Evolutionary conservation across 1,284 basidiomycete species (phyloP), one percentile per base, ranked within the genome.

Genomic region (Ustilago nuda): DNA sequence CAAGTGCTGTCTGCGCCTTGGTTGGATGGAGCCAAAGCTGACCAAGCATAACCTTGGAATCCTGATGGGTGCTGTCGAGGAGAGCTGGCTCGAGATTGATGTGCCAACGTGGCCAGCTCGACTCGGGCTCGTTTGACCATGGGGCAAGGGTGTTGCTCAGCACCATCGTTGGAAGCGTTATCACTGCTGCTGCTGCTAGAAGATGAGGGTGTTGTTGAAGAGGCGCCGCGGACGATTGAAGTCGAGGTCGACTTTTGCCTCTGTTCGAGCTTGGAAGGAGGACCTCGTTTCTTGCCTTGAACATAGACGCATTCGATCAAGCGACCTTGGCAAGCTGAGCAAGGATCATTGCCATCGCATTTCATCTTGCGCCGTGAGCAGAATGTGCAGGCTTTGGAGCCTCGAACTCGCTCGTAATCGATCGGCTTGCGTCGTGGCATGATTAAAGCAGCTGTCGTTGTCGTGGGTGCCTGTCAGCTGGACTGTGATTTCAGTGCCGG

Each of bases 341-440:
- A 64, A 4, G 61, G 61, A 13, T 57, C 55, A 9, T 23, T 13
- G 32, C 61, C 61, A 33, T 64, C 52, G 37, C 61, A 64, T 12
- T 57, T 64, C 55, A 57, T 57, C 61, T 64, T 64, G 8, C 61
- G 61, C 48, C 39, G 46, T 19, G 61, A 64, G 55, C 61, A 64
- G 45, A 64, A 56, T 3, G 55, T 56, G 41, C 61, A 64, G 27
- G 61, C 55, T 23, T 57, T 64, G 2, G 61, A 64, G 61, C 55
- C 54, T 19, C 61, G 61, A 33, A 64, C 61, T 6, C 61, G 61
- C 17, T 61, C 33, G 43, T 55, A 61, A 17, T 61, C 52, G 32
- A 15, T 52, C 8, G 60, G 52, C 35, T 61, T 61, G 23, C 50
- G 55, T 13, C 60, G 52, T 11, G 60, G 60, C 53, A 61, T 61